phyloP scores from a whole-genome alignment of 2,329 filamentous ascomycete genomes.

The Diaporthe velutina region DNA sequence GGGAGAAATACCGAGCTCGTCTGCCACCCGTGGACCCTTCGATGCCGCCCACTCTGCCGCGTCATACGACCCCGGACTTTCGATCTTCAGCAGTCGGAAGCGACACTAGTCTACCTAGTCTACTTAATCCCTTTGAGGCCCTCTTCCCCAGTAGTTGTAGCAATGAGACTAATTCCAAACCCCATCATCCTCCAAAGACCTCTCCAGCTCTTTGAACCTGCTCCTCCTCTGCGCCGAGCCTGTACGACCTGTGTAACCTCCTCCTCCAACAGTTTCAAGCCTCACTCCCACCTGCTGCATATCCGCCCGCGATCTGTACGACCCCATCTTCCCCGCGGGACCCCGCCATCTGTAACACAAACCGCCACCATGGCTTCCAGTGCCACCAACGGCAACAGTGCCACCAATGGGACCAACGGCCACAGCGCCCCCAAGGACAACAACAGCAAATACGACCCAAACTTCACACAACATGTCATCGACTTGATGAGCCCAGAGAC shows the following conservation, averaged over 20 bases:
- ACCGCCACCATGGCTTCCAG: slow-evolving; percentile 14
- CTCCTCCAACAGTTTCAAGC: background rate
- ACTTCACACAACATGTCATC: slow-evolving; percentile 72
- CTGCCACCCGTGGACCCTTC: slow-evolving; percentile 25
- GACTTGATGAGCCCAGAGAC: slow-evolving; percentile 71
- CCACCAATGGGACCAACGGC: slow-evolving; percentile 27
- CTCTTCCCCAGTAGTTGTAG: background rate
- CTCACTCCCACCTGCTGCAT: background rate
- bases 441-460: slow-evolving; percentile 39
- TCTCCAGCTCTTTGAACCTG: background rate
- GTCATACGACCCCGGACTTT: slow-evolving; percentile 29
- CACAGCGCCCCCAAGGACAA: slow-evolving; percentile 21
- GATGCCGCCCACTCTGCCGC: slow-evolving; percentile 25
- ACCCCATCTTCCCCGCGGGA: background rate
- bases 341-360: slow-evolving; percentile 10
- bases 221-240: background rate
- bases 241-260: background rate
- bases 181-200: background rate
- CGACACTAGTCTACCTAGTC: slow-evolving; percentile 2
- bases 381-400: slow-evolving; percentile 9
- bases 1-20: slow-evolving; percentile 18
- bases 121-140: slow-evolving; percentile 23
- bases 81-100: slow-evolving; percentile 16
- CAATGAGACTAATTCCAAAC: background rate
- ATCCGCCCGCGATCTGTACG: background rate